Evolutionary conservation across 805 yeast species (phyloP).

Genomic region (Komagataella mondaviorum): DNA sequence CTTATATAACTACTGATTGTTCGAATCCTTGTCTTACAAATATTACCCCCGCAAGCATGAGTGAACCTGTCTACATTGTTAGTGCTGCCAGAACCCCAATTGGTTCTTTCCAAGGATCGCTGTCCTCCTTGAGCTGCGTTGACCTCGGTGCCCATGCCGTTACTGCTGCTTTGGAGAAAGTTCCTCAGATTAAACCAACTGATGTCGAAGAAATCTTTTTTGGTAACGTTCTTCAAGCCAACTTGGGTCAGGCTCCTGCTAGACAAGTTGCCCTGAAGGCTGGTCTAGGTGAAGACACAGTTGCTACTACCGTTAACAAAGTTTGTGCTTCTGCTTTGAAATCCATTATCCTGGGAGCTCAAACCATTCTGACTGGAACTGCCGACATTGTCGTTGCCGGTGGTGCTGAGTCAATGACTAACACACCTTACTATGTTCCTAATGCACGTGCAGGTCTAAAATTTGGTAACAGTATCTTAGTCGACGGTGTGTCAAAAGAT

Average conservation of each 20-base stretch:
- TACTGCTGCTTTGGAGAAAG: constrained; percentile 71
- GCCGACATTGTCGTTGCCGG: constrained; percentile 94
- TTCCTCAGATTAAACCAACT: constrained; percentile 65
- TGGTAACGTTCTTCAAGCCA: constrained; percentile 89
- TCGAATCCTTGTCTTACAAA: not conserved
- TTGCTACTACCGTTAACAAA: constrained; percentile 88
- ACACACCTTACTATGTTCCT: constrained; percentile 86
- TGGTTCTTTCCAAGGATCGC: constrained; percentile 83
- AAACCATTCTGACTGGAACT: constrained; percentile 72
- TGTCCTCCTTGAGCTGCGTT: constrained; percentile 61
- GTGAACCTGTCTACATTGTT: constrained; percentile 65
- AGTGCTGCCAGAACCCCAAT: constrained; percentile 90
- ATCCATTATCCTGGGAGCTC: constrained; percentile 83
- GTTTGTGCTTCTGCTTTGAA: constrained; percentile 97
- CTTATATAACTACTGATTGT: not conserved
- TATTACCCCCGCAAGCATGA: constrained; percentile 1
- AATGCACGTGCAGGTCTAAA: constrained; percentile 79
- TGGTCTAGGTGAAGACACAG: constrained; percentile 67
- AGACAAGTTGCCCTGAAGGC: constrained; percentile 92
- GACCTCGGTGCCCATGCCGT: constrained; percentile 93
- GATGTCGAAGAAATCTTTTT: constrained; percentile 82
- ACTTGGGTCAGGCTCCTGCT: constrained; percentile 95
- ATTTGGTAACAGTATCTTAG: constrained; percentile 67
- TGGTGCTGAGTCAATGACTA: constrained; percentile 96
- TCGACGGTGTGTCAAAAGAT: constrained; percentile 87